Percentiles rank a stretch among this genome's conserved stretches.
Conservation (phyloP, 2,329 filamentous ascomycete species). For the Didymella pomorum region DNA sequence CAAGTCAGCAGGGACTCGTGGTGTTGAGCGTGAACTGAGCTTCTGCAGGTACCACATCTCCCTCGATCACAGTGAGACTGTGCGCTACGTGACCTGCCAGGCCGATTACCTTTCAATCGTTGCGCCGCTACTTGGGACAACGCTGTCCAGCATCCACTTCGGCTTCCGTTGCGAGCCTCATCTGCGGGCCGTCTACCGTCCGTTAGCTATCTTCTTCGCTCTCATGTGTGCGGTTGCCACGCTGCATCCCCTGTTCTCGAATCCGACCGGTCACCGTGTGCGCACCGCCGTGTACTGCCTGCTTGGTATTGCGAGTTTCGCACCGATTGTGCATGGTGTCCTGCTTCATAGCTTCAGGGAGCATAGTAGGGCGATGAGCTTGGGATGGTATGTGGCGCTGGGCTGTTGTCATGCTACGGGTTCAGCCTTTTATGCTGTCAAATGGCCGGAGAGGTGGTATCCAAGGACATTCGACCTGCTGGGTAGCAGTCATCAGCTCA, state of each 20-base stretch:
- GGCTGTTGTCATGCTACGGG: background rate
- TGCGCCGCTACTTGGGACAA: background rate
- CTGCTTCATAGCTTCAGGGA: background rate
- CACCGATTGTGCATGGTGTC: background rate
- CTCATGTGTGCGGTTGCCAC: background rate
- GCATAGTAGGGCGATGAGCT: background rate
- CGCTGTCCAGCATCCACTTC: background rate
- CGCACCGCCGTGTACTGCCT: background rate
- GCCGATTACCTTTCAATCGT: background rate
- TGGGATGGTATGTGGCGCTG: background rate
- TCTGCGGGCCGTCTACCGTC: background rate
- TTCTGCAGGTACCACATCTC: background rate
- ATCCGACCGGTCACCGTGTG: background rate
- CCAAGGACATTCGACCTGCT: background rate
- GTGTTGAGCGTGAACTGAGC: background rate
- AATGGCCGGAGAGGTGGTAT: background rate
- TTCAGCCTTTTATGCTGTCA: background rate
- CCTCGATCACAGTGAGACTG: background rate
- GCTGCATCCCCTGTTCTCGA: background rate
- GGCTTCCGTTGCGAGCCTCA: background rate
- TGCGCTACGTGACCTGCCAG: background rate
- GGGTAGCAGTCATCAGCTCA: background rate
- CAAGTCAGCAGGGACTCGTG: background rate
- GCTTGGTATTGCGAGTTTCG: background rate
- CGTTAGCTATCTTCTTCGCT: background rate